Conservation (phyloP, 2,329 filamentous ascomycete species). For the Fusarium clavum region DNA sequence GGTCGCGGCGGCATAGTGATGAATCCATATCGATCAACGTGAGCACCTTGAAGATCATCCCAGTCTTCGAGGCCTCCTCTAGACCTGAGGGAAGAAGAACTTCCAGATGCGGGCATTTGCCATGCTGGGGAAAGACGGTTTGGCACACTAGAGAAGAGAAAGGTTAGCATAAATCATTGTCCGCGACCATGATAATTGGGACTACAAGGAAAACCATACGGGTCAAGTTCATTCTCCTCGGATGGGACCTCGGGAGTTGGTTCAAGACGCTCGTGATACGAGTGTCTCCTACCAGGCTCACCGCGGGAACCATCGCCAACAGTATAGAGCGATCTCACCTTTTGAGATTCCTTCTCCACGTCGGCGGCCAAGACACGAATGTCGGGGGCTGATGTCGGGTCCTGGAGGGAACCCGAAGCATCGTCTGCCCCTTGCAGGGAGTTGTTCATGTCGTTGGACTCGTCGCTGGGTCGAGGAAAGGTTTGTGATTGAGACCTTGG, state of each 20-base stretch:
- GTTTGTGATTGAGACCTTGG: conserved; percentile 38
- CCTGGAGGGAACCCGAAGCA: conserved; percentile 27
- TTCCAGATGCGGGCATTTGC: conserved; percentile 57
- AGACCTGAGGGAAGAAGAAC: conserved; percentile 58
- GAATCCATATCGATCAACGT: conserved; percentile 77
- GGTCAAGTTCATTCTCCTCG: conserved; percentile 65
- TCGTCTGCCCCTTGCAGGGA: conserved; percentile 27
- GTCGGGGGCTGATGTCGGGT: conserved; percentile 54
- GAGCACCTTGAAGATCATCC: conserved; percentile 70
- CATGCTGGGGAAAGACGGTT: conserved; percentile 50
- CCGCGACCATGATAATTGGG: conserved; percentile 36
- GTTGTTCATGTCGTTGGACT: conserved; percentile 41
- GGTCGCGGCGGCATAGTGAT: conserved; percentile 63
- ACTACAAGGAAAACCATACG: conserved; percentile 67
- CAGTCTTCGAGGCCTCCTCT: conserved; percentile 73
- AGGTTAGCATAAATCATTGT: conserved; percentile 49
- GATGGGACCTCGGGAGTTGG: conserved; percentile 63
- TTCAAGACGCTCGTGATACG: conserved; percentile 61
- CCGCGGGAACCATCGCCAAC: conserved; percentile 64
- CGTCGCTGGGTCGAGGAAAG: conserved; percentile 42
- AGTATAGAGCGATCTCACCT: conserved; percentile 75
- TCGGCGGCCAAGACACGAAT: conserved; percentile 66
- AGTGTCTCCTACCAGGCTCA: conserved; percentile 63
- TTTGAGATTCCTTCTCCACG: conserved; percentile 72
- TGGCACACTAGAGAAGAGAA: conserved; percentile 42